Conservation (phyloP, 2,329 filamentous ascomycete genomes). For the Tetracladium maxilliforme region DNA sequence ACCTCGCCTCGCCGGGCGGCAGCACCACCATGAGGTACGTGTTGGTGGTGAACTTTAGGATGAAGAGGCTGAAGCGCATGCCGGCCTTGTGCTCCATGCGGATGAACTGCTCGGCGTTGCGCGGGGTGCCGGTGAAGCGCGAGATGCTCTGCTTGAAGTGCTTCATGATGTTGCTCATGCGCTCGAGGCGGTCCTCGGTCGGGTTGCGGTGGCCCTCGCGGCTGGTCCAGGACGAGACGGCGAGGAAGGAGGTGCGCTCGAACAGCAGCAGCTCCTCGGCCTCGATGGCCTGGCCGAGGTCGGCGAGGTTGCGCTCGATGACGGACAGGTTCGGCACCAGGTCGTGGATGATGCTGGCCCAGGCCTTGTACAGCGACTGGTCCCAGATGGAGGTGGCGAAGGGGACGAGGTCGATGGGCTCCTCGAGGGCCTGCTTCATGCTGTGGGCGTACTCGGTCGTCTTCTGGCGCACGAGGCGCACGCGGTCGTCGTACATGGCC, state of each 20-base stretch:
- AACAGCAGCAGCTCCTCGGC: conserved; percentile 91
- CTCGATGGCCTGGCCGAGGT: conserved; percentile 73
- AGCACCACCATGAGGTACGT: conserved; percentile 90
- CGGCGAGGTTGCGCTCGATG: conserved; percentile 74
- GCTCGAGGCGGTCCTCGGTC: conserved; percentile 84
- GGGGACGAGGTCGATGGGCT: conserved; percentile 61
- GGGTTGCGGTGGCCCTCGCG: conserved; percentile 66
- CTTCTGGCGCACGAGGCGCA: conserved; percentile 61
- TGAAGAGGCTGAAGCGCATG: conserved; percentile 77
- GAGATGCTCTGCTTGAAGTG: conserved; percentile 83
- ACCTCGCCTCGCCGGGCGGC: conserved; percentile 78
- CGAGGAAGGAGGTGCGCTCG: conserved; percentile 89
- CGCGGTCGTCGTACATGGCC: conserved; percentile 71
- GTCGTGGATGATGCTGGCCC: conserved; percentile 96
- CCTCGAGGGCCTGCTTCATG: too few species aligned
- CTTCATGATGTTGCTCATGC: conserved; percentile 94
- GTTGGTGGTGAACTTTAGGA: conserved; percentile 91
- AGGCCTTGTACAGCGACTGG: conserved; percentile 93
- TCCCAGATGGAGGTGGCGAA: conserved; percentile 98
- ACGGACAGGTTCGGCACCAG: conserved; percentile 84
- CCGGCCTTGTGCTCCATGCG: conserved; percentile 69
- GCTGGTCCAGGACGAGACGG: conserved; percentile 83
- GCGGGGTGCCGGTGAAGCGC: conserved; percentile 66
- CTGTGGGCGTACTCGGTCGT: conserved; percentile 43
- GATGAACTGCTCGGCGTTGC: conserved; percentile 67